A percentile compares a stretch with the other conserved stretches of the same genome.
These are phyloP conservation scores for Ophidiomyces ophidiicola DNA, from an alignment of 2,329 filamentous ascomycete genomes.

Conservation along the genomic window DNA sequence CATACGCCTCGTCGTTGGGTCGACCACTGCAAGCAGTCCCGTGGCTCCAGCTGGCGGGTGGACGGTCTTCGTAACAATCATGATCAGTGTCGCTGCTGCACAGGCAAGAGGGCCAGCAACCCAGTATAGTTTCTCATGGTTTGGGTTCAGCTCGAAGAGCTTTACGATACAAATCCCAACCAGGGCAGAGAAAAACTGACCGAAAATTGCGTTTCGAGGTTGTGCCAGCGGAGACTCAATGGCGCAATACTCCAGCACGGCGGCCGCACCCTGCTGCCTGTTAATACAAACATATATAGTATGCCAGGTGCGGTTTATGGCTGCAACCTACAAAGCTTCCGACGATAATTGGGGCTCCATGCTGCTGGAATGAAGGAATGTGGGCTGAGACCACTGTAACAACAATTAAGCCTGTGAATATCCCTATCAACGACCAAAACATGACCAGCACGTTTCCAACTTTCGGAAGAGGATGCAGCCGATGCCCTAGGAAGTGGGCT, in stretches of 20 bases:
- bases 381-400: conserved; percentile 47
- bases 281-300: conserved; percentile 1
- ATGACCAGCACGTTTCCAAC: conserved; percentile 49
- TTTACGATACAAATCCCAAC: conserved; percentile 53
- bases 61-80: conserved; percentile 59
- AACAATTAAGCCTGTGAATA: conserved; percentile 49
- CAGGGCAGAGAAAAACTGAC: conserved; percentile 52
- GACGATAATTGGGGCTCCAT: conserved; percentile 49
- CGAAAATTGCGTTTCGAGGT: conserved; percentile 55
- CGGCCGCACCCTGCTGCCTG: conserved; percentile 51
- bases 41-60: conserved; percentile 67
- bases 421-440: conserved; percentile 53
- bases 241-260: conserved; percentile 61
- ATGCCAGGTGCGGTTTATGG: not conserved
- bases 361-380: conserved; percentile 42
- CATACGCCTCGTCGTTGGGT: conserved; percentile 41
- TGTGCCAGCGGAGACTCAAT: conserved; percentile 62
- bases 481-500: conserved; percentile 56
- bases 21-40: conserved; percentile 54
- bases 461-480: conserved; percentile 28
- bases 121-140: conserved; percentile 46
- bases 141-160: conserved; percentile 45
- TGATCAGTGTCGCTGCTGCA: conserved; percentile 49
- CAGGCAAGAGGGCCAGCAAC: conserved; percentile 55
- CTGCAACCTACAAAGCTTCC: conserved; percentile 54